phyloP scores from a whole-genome alignment of 1,139 yeast species.

The Protomyces inundatus region DNA sequence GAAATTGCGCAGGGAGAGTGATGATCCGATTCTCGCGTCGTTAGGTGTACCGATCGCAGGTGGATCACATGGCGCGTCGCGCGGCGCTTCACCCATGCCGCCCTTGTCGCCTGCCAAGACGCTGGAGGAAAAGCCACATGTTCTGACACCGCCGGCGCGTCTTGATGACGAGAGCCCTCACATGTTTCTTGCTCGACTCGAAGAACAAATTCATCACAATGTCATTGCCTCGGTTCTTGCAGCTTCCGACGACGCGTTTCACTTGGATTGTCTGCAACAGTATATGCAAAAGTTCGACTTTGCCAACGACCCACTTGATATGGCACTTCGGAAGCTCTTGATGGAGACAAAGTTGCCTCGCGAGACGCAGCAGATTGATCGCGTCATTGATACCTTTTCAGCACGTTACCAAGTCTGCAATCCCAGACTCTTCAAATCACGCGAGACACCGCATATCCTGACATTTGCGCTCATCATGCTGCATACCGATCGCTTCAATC shows the following conservation, averaged over 20 bases:
- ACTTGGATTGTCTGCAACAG: constrained; percentile 40
- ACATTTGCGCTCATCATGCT: constrained; percentile 59
- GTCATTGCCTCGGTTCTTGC: constrained; percentile 44
- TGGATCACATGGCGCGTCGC: background rate
- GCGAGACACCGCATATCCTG: constrained; percentile 53
- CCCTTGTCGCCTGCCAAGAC: background rate
- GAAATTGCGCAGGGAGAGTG: constrained; percentile 4
- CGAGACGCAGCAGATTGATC: constrained; percentile 68
- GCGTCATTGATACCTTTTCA: constrained; percentile 55
- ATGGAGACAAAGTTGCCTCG: constrained; percentile 55
- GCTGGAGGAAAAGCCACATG: background rate
- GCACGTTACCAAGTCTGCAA: constrained; percentile 46
- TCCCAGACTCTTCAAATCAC: constrained; percentile 39
- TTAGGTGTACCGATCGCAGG: constrained; percentile 1
- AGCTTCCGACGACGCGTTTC: constrained; percentile 40
- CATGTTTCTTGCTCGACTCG: constrained; percentile 40
- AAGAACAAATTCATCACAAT: constrained; percentile 39
- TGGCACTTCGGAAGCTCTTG: constrained; percentile 55
- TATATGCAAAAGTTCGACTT: constrained; percentile 48
- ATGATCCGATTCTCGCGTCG: background rate
- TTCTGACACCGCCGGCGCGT: constrained; percentile 36
- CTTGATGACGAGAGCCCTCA: constrained; percentile 40
- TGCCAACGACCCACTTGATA: constrained; percentile 52
- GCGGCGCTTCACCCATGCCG: constrained; percentile 4
- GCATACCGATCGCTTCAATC: constrained; percentile 65